phyloP scores from a whole-genome alignment of 768 basidiomycete genomes.

The Leccinum subtestaceum region DNA sequence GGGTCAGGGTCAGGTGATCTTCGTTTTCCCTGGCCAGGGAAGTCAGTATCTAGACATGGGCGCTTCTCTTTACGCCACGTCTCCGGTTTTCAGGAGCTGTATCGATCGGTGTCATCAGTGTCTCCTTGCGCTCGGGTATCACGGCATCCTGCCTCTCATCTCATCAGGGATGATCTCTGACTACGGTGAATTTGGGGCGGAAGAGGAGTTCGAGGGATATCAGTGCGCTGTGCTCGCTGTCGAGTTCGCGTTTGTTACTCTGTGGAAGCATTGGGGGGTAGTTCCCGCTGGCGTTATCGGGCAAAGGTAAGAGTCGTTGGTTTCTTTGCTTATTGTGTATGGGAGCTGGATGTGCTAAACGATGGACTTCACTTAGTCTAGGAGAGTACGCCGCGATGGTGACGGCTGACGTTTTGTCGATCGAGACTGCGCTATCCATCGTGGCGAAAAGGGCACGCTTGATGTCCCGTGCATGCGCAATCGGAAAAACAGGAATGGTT shows the following conservation, averaged over 20 bases:
- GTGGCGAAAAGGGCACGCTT: constrained; percentile 58
- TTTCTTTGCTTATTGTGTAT: background rate
- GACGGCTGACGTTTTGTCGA: constrained; percentile 53
- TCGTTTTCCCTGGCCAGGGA: constrained; percentile 77
- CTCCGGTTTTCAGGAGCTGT: constrained; percentile 43
- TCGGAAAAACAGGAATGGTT: constrained; percentile 56
- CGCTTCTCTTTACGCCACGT: constrained; percentile 47
- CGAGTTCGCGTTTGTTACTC: constrained; percentile 56
- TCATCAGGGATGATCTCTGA: constrained; percentile 19
- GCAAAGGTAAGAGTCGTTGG: constrained; percentile 55
- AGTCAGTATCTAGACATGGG: constrained; percentile 69
- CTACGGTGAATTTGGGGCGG: constrained; percentile 18
- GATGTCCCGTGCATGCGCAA: constrained; percentile 48
- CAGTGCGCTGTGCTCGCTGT: constrained; percentile 59
- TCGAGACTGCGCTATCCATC: constrained; percentile 55
- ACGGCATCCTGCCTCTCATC: constrained; percentile 48
- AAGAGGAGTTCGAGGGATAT: constrained; percentile 43
- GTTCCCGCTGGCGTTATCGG: constrained; percentile 60
- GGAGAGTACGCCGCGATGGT: constrained; percentile 76
- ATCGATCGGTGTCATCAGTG: constrained; percentile 59
- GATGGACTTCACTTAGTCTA: constrained; percentile 44
- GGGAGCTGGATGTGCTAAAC: background rate
- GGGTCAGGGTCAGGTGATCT: constrained; percentile 39
- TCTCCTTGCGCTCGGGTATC: constrained; percentile 48
- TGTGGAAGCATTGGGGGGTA: constrained; percentile 74